phyloP scores from a whole-genome alignment of 2,329 filamentous ascomycete genomes.

The Elsinoe australis region DNA sequence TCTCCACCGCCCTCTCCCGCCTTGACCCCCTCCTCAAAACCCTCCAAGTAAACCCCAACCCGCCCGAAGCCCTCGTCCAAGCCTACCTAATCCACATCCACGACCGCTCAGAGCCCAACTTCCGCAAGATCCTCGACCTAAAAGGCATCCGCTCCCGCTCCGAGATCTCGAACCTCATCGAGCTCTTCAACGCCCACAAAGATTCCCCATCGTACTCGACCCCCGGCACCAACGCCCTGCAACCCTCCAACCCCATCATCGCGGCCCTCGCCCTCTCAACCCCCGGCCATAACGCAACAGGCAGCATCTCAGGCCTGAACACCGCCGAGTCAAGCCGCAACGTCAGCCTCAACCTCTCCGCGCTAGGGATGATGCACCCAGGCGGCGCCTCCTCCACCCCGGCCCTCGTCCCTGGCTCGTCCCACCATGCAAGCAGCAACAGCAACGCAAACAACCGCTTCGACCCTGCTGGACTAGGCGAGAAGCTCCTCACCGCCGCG shows the following conservation, averaged over 20 bases:
- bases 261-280: constrained; percentile 48
- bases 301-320: constrained; percentile 15
- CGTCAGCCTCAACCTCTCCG: constrained; percentile 11
- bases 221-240: constrained; percentile 52
- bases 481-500: constrained; percentile 80
- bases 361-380: constrained; percentile 38
- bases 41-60: constrained; percentile 83
- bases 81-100: constrained; percentile 96
- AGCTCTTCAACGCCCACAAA: constrained; percentile 84
- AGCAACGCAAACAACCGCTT: constrained; percentile 51
- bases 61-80: constrained; percentile 88
- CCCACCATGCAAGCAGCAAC: too few relatives aligned
- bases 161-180: constrained; percentile 74
- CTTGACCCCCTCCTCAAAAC: constrained; percentile 93
- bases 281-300: constrained; percentile 34
- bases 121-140: constrained; percentile 89
- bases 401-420: constrained; percentile 29
- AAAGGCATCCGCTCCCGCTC: constrained; percentile 77
- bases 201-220: constrained; percentile 49
- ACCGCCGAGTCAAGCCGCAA: constrained; percentile 19
- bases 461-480: constrained; percentile 74
- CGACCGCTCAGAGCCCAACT: constrained; percentile 88
- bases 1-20: constrained; percentile 73
- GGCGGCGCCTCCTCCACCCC: constrained; percentile 32
- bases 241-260: constrained; percentile 59